Evolutionary conservation across 2,329 filamentous ascomycete species (phyloP).

Genomic region (Metarhizium album): DNA sequence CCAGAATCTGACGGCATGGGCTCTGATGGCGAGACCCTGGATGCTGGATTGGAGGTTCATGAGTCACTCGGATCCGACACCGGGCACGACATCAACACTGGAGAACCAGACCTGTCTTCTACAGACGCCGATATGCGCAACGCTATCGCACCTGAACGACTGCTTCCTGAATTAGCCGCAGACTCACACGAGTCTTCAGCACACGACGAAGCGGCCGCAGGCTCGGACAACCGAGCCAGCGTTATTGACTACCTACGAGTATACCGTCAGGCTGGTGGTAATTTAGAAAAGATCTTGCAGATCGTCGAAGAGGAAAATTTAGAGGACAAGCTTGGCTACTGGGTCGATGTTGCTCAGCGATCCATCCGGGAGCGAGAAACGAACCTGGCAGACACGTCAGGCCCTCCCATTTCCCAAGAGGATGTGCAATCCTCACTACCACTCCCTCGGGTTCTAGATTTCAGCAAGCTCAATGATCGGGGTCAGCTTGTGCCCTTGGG

Average conservation of each 20-base stretch:
- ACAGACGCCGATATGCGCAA: not conserved
- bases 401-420: not conserved
- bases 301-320: conserved; percentile 52
- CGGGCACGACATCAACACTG: not conserved
- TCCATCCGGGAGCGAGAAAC: conserved; percentile 16
- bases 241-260: conserved; percentile 35
- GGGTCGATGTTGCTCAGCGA: conserved; percentile 41
- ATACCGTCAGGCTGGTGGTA: conserved; percentile 48
- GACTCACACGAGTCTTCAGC: not conserved
- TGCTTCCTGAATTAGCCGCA: not conserved
- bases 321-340: conserved; percentile 46
- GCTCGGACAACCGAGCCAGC: conserved; percentile 13
- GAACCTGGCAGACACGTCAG: not conserved
- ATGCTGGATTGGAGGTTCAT: conserved; percentile 13
- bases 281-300: conserved; percentile 45
- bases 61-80: conserved; percentile 1
- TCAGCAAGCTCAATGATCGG: not conserved
- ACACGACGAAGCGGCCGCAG: not conserved
- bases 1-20: conserved; percentile 17
- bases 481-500: not conserved
- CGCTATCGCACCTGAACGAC: not conserved
- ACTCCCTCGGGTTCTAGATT: not conserved
- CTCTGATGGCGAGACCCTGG: conserved; percentile 23
- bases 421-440: not conserved
- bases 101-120: not conserved